Evolutionary conservation across 805 yeast genomes (phyloP).

Genomic region (Candida michaelii): DNA sequence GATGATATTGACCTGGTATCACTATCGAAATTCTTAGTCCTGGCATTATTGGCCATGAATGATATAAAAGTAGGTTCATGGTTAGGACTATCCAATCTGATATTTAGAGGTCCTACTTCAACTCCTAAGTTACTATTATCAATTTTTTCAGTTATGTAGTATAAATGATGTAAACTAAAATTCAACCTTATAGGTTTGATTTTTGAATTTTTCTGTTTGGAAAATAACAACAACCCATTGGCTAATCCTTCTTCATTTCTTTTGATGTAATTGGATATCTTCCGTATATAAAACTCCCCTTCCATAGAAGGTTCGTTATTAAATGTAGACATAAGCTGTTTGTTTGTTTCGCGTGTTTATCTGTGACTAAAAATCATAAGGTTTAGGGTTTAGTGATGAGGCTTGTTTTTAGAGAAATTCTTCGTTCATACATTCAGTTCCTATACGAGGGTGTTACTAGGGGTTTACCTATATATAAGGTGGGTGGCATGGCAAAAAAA

Average conservation of each 20-base stretch:
- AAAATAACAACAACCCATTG: slow-evolving; percentile 55
- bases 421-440: no score
- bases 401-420: no score
- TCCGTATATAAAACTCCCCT: slow-evolving; percentile 58
- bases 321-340: slow-evolving; percentile 26
- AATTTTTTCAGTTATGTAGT: slow-evolving; percentile 59
- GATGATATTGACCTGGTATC: slow-evolving; percentile 54
- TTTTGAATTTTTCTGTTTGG: slow-evolving; percentile 34
- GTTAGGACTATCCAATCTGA: slow-evolving; percentile 58
- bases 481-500: no score
- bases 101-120: slow-evolving; percentile 61
- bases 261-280: slow-evolving; percentile 52
- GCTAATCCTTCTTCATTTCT: slow-evolving; percentile 60
- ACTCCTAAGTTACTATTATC: slow-evolving; percentile 46
- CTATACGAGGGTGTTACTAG: no score
- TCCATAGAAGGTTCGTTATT: slow-evolving; percentile 42
- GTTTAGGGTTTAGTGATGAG: no score
- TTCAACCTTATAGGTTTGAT: slow-evolving; percentile 56
- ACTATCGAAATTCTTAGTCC: slow-evolving; percentile 40
- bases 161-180: slow-evolving; percentile 62
- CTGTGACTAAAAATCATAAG: no score
- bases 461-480: no score
- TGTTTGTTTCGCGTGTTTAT: background rate
- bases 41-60: slow-evolving; percentile 57
- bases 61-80: slow-evolving; percentile 56